phyloP scores from a whole-genome alignment of 2,329 filamentous ascomycete genomes.

The Epichloe festucae region DNA sequence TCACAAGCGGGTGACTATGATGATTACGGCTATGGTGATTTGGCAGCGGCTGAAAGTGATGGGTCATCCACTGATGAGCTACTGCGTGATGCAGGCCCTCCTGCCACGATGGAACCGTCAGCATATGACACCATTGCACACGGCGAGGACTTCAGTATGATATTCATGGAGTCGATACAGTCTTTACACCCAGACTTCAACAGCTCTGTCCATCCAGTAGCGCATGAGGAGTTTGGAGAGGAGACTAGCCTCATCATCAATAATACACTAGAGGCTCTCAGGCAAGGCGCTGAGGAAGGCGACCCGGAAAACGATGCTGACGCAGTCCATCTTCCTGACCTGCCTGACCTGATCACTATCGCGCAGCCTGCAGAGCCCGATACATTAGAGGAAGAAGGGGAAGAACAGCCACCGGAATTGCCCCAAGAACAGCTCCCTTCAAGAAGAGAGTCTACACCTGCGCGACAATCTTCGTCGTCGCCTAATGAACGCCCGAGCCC shows the following conservation, averaged over 20 bases:
- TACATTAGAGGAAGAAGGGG: neutral
- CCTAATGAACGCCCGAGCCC: constrained; percentile 15
- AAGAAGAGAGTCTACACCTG: neutral
- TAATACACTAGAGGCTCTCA: constrained; percentile 37
- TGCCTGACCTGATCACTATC: neutral
- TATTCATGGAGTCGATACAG: constrained; percentile 40
- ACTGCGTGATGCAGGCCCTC: constrained; percentile 1
- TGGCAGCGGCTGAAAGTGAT: constrained; percentile 20
- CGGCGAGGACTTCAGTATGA: constrained; percentile 48
- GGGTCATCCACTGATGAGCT: constrained; percentile 21
- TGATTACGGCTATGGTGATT: constrained; percentile 7
- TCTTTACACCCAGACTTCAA: constrained; percentile 32
- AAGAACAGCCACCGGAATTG: constrained; percentile 1
- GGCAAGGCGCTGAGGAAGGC: constrained; percentile 17
- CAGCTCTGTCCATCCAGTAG: constrained; percentile 19
- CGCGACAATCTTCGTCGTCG: constrained; percentile 8
- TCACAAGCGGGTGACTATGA: constrained; percentile 16
- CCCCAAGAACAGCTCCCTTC: constrained; percentile 8
- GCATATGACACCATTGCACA: constrained; percentile 31
- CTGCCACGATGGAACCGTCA: constrained; percentile 10
- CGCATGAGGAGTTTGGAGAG: constrained; percentile 37
- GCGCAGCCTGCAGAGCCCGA: constrained; percentile 3
- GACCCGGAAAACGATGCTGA: neutral
- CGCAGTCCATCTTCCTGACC: constrained; percentile 3
- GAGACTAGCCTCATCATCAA: constrained; percentile 45